phyloP scores from a whole-genome alignment of 306 rosid genomes.

The Oemleria cerasiformis region DNA sequence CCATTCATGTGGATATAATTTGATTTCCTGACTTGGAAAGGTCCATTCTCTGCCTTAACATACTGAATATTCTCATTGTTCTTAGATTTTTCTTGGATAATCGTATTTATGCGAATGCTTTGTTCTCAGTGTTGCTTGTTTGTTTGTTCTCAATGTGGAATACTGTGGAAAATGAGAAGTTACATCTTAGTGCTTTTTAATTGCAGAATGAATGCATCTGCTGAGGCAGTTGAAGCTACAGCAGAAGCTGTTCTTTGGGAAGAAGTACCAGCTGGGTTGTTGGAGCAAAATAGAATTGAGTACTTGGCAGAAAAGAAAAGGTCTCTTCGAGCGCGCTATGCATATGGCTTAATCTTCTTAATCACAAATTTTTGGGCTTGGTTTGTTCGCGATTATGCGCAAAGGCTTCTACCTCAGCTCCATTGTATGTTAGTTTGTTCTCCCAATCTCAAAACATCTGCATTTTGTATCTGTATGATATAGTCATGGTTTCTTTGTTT shows the following conservation, averaged over 20 bases:
- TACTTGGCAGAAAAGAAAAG: constrained; percentile 46
- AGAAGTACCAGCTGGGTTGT: constrained; percentile 24
- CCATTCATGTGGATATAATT: neutral
- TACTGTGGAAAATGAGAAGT: too few species aligned
- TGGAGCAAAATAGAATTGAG: constrained; percentile 34
- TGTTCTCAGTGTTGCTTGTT: neutral
- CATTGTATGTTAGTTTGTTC: constrained; percentile 44
- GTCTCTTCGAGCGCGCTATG: constrained; percentile 58
- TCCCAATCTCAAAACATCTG: neutral
- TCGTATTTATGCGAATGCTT: neutral
- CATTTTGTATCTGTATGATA: neutral
- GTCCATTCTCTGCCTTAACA: neutral
- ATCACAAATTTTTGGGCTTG: constrained; percentile 69
- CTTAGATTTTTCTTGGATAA: neutral
- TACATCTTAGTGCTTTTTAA: constrained; percentile 12
- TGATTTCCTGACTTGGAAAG: neutral
- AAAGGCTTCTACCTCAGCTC: constrained; percentile 45
- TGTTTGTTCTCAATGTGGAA: neutral
- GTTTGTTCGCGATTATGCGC: constrained; percentile 92
- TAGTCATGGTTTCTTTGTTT: neutral
- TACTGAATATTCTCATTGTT: neutral
- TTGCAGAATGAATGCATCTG: constrained; percentile 52
- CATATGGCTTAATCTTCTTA: constrained; percentile 60
- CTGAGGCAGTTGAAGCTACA: constrained; percentile 29
- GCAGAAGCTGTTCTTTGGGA: constrained; percentile 24